A percentile compares a stretch with the other conserved stretches of the same genome.
Evolutionary conservation across 148 eudicot species (phyloP).

Genomic region (Oxyria digyna): DNA sequence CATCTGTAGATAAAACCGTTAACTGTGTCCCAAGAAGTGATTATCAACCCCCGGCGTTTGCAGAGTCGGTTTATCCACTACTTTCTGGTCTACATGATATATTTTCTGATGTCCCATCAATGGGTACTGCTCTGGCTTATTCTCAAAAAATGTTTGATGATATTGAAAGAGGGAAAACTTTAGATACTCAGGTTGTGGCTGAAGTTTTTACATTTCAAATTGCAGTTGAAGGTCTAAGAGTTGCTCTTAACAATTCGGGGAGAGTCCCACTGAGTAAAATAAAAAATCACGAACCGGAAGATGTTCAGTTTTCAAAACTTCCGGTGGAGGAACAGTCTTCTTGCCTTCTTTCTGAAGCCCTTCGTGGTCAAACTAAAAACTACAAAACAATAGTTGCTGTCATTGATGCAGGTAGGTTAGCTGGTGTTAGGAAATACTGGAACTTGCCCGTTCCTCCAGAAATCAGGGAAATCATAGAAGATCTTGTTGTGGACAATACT

Average conservation of each 20-base stretch:
- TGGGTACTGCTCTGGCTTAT: constrained; percentile 45
- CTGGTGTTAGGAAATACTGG: constrained; percentile 58
- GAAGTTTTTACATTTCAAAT: constrained; percentile 49
- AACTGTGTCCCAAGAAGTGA: constrained; percentile 24
- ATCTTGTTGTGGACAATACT: constrained; percentile 25
- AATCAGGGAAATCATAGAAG: constrained; percentile 28
- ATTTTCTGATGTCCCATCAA: constrained; percentile 68
- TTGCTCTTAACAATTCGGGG: constrained; percentile 46
- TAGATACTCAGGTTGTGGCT: constrained; percentile 29
- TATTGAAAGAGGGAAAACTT: constrained; percentile 34
- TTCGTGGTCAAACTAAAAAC: constrained; percentile 42
- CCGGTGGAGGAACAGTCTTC: constrained; percentile 43
- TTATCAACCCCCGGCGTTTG: constrained; percentile 72
- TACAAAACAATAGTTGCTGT: constrained; percentile 47
- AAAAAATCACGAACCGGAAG: not conserved
- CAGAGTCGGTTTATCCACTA: constrained; percentile 57
- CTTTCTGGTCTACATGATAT: constrained; percentile 61
- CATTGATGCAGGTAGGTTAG: constrained; percentile 46
- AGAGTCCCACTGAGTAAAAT: constrained; percentile 26
- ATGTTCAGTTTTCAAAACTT: constrained; percentile 32
- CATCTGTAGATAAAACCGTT: constrained; percentile 9
- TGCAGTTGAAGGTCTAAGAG: constrained; percentile 64
- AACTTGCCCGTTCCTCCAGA: constrained; percentile 33
- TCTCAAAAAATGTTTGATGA: constrained; percentile 50
- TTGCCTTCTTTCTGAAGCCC: constrained; percentile 53